phyloP scores from a whole-genome alignment of 805 yeast species.

The Debaryomyces hansenii region DNA sequence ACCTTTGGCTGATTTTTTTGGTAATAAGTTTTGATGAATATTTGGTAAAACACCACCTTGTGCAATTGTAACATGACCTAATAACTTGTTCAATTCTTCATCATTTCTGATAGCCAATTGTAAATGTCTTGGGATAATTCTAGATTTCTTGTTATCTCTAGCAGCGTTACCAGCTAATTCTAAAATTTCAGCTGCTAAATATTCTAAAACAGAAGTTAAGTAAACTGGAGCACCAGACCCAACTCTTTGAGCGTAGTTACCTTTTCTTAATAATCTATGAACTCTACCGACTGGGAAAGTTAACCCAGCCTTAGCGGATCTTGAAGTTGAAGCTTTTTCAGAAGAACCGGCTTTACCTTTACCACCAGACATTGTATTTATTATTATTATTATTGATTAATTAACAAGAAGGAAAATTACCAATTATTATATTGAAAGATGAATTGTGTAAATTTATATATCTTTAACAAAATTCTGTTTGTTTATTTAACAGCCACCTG shows the following conservation, averaged over 20 bases:
- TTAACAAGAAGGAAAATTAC: not conserved
- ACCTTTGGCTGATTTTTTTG: conserved; percentile 52
- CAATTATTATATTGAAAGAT: not conserved
- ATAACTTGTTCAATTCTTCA: conserved; percentile 51
- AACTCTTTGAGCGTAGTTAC: conserved; percentile 52
- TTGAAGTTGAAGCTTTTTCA: conserved; percentile 49
- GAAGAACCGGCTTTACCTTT: conserved; percentile 47
- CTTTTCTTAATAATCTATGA: conserved; percentile 51
- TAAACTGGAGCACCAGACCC: conserved; percentile 55
- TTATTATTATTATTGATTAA: conserved; percentile 1
- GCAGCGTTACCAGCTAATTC: conserved; percentile 55
- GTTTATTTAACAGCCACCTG: not conserved
- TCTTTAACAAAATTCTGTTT: not conserved
- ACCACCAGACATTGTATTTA: conserved; percentile 32
- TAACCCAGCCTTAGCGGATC: conserved; percentile 52
- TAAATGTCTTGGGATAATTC: conserved; percentile 53
- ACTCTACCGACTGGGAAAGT: conserved; percentile 53
- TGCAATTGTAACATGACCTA: conserved; percentile 51
- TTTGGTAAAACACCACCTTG: conserved; percentile 56
- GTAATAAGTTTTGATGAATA: conserved; percentile 51
- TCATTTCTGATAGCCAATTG: conserved; percentile 54
- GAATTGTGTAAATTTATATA: not conserved
- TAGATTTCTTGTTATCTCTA: conserved; percentile 52
- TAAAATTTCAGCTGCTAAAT: conserved; percentile 51
- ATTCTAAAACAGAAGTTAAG: conserved; percentile 50